These are phyloP conservation scores for Quercus ilex DNA, from an alignment of 306 rosid genomes.

Conservation along the genomic window DNA sequence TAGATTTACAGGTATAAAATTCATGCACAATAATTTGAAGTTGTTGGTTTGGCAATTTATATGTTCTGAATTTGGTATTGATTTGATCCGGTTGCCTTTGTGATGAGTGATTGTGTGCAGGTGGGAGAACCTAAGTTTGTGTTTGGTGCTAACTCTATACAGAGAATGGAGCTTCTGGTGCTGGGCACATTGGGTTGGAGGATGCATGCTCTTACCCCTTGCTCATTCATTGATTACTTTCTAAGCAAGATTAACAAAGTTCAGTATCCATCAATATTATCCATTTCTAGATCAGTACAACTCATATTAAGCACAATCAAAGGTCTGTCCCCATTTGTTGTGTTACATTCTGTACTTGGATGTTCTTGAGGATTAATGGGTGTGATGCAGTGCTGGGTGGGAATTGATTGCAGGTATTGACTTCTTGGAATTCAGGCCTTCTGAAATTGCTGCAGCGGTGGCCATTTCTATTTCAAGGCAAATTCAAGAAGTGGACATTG, in stretches of 20 bases:
- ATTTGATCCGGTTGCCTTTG: not conserved
- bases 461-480: slow-evolving; percentile 56
- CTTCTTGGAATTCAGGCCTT: slow-evolving; percentile 83
- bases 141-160: slow-evolving; percentile 50
- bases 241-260: slow-evolving; percentile 39
- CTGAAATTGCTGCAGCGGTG: slow-evolving; percentile 82
- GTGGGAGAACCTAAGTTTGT: slow-evolving; percentile 53
- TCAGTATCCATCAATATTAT: slow-evolving; percentile 18
- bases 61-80: not conserved
- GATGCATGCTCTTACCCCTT: slow-evolving; percentile 68
- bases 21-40: not conserved
- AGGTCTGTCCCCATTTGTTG: slow-evolving; percentile 39
- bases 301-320: slow-evolving; percentile 42
- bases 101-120: slow-evolving; percentile 24
- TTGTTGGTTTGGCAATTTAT: slow-evolving; percentile 9
- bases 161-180: slow-evolving; percentile 68
- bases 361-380: slow-evolving; percentile 37
- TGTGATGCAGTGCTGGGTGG: slow-evolving; percentile 30
- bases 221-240: slow-evolving; percentile 62
- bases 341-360: slow-evolving; percentile 1
- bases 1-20: slow-evolving; percentile 55
- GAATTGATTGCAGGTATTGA: slow-evolving; percentile 62
- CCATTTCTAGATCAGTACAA: slow-evolving; percentile 35
- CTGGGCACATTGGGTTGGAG: slow-evolving; percentile 65
- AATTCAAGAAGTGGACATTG: slow-evolving; percentile 36